phyloP scores from a whole-genome alignment of 768 basidiomycete species.

The Cystofilobasidium macerans region DNA sequence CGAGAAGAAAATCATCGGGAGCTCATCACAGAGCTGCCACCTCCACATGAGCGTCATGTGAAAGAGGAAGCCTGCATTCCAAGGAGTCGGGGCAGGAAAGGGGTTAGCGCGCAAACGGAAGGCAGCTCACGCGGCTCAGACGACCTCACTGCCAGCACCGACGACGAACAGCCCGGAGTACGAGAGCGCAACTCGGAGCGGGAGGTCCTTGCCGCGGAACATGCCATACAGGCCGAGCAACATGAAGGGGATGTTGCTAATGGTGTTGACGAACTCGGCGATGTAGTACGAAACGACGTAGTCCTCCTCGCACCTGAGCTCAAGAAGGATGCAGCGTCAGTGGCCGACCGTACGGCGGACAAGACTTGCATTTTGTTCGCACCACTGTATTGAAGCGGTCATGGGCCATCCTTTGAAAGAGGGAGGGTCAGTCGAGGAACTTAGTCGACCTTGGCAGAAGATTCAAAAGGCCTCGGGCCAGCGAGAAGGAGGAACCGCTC shows the following conservation, averaged over 20 bases:
- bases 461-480: too few species aligned
- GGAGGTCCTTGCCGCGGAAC: background rate
- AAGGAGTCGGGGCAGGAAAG: too few species aligned
- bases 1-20: slow-evolving; percentile 10
- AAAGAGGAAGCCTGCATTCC: too few species aligned
- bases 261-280: slow-evolving; percentile 13
- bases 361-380: too few species aligned
- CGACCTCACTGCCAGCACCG: slow-evolving; percentile 8
- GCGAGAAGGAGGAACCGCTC: too few species aligned
- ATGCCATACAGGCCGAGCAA: background rate
- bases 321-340: too few species aligned
- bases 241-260: slow-evolving; percentile 10
- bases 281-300: background rate
- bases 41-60: slow-evolving; percentile 5
- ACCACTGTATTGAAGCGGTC: too few species aligned
- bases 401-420: too few species aligned
- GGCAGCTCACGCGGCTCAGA: background rate
- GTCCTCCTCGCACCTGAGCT: slow-evolving; percentile 7
- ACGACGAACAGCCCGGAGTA: background rate
- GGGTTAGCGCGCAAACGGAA: background rate
- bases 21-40: background rate
- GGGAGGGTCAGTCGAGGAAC: too few species aligned
- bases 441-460: too few species aligned
- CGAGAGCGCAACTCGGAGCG: background rate
- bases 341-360: too few species aligned